Base-by-base conservation (phyloP, 768 basidiomycete species). In the Terana coerulea region DNA sequence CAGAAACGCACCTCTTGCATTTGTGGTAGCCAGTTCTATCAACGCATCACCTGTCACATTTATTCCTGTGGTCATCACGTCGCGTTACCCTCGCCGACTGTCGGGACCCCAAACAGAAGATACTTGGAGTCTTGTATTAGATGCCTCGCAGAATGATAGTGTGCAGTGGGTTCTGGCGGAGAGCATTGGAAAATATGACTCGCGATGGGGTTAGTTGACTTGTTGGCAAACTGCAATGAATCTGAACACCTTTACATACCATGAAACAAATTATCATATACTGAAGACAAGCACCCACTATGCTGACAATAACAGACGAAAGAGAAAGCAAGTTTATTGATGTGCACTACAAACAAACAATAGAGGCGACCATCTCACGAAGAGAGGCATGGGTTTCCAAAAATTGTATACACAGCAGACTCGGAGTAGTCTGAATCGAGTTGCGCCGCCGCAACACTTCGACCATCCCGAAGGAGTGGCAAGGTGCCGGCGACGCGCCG, bases 91-190 rank as follows among this genome's bases (percentile, higher is more conserved):
- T 0, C 49, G 64, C 3, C 69, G 79, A 33, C 60, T 76, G 3
- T 77, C 82, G 3, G 67, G 74, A 24, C 57, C 46, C 10, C 74
- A 81, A 35, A 77, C 75, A 2, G 82, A 83, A 47, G 81, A 84
- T 54, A 78, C 77, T 1, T 72, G 74, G 66, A 56, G 81, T 39
- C 48, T 78, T 10, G 61, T 65, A 2, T 39, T 63, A 21, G 39
- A 65, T 57, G 45, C 53, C 46, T 29, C 49, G 42, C 8, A 45
- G 17, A 51, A 48, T 15, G 9, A 47, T 6, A 25, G 28, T 25
- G 28, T 46, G 52, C 2, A 60, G 0, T 84, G 79, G 76, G 67
- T 70, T 19, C 61, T 78, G 31, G 69, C 66, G 5, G 76, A 84
- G 55, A 75, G 73, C 37, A 49, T 71, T 11, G 70, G 74, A 45